Conservation (phyloP, 2,329 filamentous ascomycete species). For the Magnaporthiopsis poae region DNA sequence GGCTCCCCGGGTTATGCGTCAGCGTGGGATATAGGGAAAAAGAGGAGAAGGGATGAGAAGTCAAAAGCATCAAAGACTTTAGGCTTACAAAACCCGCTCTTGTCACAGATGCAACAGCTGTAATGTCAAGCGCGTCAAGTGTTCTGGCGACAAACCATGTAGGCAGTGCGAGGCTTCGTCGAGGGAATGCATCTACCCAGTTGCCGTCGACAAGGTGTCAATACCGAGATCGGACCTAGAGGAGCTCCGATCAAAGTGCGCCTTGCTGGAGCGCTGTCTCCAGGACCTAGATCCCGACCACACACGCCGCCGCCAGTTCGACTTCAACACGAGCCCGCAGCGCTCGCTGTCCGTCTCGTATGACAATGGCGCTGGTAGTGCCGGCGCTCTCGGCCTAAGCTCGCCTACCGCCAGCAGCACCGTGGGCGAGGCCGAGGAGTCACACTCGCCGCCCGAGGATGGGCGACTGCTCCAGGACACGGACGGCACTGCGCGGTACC, state of each 20-base stretch:
- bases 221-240: constrained; percentile 33
- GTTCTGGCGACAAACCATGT: constrained; percentile 40
- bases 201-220: constrained; percentile 32
- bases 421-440: constrained; percentile 10
- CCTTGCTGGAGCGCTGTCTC: constrained; percentile 30
- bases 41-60: not conserved
- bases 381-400: not conserved
- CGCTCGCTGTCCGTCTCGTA: constrained; percentile 7
- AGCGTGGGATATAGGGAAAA: not conserved
- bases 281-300: constrained; percentile 28
- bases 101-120: constrained; percentile 40
- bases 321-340: constrained; percentile 15
- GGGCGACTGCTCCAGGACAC: constrained; percentile 35
- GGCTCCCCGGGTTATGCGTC: not conserved
- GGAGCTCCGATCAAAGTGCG: constrained; percentile 28
- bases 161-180: constrained; percentile 32
- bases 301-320: constrained; percentile 23
- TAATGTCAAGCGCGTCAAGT: constrained; percentile 43
- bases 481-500: constrained; percentile 34
- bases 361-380: not conserved
- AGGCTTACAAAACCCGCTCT: not conserved
- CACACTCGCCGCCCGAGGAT: constrained; percentile 18
- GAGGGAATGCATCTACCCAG: constrained; percentile 39
- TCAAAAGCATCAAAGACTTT: not conserved
- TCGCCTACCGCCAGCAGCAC: constrained; percentile 1